phyloP scores from a whole-genome alignment of 2,329 filamentous ascomycete genomes.

The Cladosporium sphaerospermum region DNA sequence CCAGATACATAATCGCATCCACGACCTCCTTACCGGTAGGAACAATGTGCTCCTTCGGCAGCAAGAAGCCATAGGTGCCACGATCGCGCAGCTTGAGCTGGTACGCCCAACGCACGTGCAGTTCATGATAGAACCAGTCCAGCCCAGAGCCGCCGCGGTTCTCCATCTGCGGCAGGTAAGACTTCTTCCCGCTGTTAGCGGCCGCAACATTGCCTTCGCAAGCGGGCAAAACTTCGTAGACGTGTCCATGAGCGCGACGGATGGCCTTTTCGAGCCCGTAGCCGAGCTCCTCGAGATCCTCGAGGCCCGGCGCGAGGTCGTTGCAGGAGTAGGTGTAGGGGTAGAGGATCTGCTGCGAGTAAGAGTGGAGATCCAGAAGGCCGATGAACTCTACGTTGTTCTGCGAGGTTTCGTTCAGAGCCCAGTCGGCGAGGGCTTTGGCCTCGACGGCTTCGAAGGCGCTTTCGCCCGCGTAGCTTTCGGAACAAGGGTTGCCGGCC shows the following conservation, averaged over 20 bases:
- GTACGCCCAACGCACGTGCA: constrained; percentile 77
- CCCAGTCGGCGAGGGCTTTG: constrained; percentile 70
- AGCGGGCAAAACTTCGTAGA: constrained; percentile 64
- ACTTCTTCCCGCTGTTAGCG: constrained; percentile 27
- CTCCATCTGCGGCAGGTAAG: constrained; percentile 54
- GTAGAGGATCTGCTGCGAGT: constrained; percentile 90
- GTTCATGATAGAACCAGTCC: constrained; percentile 91
- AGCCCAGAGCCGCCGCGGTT: constrained; percentile 77
- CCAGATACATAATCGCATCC: constrained; percentile 76
- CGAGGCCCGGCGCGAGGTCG: constrained; percentile 71
- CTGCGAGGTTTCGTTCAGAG: constrained; percentile 65
- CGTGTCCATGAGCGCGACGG: constrained; percentile 62
- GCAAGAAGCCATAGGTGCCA: constrained; percentile 86
- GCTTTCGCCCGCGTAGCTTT: constrained; percentile 76
- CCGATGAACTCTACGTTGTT: constrained; percentile 73
- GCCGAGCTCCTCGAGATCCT: constrained; percentile 87
- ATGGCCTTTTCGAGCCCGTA: constrained; percentile 86
- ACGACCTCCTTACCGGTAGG: constrained; percentile 85
- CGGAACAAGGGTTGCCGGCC: constrained; percentile 77
- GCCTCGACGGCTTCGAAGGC: constrained; percentile 83
- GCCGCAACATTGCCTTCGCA: constrained; percentile 69
- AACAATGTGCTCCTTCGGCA: constrained; percentile 80
- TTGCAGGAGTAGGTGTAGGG: constrained; percentile 84
- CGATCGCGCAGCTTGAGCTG: constrained; percentile 92
- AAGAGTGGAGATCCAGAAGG: constrained; percentile 85